These are phyloP conservation scores for Carex littledalei DNA, from an alignment of 176 grass and related monocot genomes.

Conservation along the genomic window DNA sequence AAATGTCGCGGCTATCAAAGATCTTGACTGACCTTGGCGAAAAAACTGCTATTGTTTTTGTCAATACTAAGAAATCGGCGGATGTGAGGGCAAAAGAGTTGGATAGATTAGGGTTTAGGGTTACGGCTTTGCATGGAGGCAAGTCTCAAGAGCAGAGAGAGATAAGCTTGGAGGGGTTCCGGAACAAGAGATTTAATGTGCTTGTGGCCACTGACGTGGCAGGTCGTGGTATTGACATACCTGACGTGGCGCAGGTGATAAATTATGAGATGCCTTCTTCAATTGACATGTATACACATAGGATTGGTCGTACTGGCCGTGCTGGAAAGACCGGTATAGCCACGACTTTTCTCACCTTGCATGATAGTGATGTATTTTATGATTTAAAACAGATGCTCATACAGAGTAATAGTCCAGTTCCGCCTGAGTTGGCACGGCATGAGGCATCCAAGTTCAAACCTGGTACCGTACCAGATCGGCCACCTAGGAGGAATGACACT, in stretches of 20 bases:
- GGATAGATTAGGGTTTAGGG: constrained; percentile 75
- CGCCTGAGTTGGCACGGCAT: constrained; percentile 91
- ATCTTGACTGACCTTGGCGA: constrained; percentile 79
- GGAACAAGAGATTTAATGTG: constrained; percentile 93
- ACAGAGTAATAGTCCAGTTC: constrained; percentile 88
- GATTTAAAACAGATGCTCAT: constrained; percentile 98
- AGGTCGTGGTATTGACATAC: constrained; percentile 98
- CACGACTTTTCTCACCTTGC: constrained; percentile 79
- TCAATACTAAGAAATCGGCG: constrained; percentile 90
- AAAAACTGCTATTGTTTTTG: constrained; percentile 95
- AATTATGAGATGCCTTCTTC: constrained; percentile 88
- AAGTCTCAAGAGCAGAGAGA: constrained; percentile 98
- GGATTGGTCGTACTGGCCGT: constrained; percentile 89
- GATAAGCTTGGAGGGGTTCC: constrained; percentile 90
- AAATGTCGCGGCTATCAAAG: constrained; percentile 72
- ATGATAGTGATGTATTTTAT: constrained; percentile 82
- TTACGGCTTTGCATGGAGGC: constrained; percentile 85
- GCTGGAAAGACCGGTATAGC: constrained; percentile 89
- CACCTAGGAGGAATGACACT: constrained; percentile 80
- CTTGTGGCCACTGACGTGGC: constrained; percentile 96
- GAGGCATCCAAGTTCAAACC: constrained; percentile 95
- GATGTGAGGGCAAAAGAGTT: constrained; percentile 80
- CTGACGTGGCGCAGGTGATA: constrained; percentile 95
- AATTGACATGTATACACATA: constrained; percentile 88
- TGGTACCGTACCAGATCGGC: constrained; percentile 73